Percentiles rank a stretch among this genome's conserved stretches.
phyloP scores from a whole-genome alignment of 1,284 basidiomycete species.

The Ceratobasidium sp. region DNA sequence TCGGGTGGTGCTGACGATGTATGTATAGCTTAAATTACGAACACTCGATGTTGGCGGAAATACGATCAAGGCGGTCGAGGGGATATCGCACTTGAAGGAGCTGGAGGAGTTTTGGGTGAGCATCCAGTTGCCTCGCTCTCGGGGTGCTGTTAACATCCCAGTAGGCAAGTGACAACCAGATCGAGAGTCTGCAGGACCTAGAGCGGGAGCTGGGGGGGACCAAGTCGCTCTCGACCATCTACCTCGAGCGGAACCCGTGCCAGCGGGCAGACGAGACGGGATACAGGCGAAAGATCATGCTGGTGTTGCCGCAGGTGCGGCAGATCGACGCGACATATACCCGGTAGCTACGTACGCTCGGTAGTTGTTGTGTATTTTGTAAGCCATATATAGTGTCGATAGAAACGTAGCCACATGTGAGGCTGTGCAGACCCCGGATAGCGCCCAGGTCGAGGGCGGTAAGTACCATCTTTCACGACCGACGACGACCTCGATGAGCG shows the following conservation, averaged over 20 bases:
- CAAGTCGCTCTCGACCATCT: conserved; percentile 82
- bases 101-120: conserved; percentile 95
- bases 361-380: too few relatives aligned
- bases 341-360: background rate
- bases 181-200: conserved; percentile 73
- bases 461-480: conserved; percentile 21
- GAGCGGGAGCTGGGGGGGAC: conserved; percentile 79
- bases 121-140: conserved; percentile 35
- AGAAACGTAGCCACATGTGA: conserved; percentile 22
- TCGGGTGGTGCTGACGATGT: background rate
- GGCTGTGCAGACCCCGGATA: conserved; percentile 34
- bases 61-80: conserved; percentile 81
- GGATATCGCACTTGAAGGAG: conserved; percentile 76
- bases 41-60: conserved; percentile 93
- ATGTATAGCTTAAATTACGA: conserved; percentile 73
- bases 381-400: background rate
- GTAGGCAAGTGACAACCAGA: conserved; percentile 89
- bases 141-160: background rate
- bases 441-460: conserved; percentile 16
- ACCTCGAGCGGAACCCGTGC: conserved; percentile 94
- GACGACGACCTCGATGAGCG: conserved; percentile 34
- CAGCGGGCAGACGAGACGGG: conserved; percentile 80
- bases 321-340: conserved; percentile 86
- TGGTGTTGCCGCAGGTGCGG: conserved; percentile 86
- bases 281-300: conserved; percentile 91